phyloP scores from a whole-genome alignment of 495 filamentous ascomycete genomes.

The Letharia columbiana region DNA sequence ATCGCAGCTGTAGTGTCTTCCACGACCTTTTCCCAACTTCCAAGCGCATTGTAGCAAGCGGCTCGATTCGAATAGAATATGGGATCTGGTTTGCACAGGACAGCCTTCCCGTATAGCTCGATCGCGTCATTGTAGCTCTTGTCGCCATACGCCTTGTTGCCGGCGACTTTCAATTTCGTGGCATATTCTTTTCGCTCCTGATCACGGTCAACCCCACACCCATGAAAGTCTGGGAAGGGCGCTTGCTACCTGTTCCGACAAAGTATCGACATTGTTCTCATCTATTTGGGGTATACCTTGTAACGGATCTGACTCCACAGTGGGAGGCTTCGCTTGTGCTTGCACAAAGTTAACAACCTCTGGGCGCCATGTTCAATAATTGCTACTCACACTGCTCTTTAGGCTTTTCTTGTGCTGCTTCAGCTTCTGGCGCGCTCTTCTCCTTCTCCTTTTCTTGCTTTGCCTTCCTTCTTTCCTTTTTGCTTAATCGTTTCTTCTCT shows the following conservation, averaged over 20 bases:
- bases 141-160: conserved; percentile 89
- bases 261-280: conserved; percentile 59
- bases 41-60: conserved; percentile 89
- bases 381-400: conserved; percentile 17
- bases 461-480: conserved; percentile 42
- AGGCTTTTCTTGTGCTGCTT: conserved; percentile 7
- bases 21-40: conserved; percentile 89
- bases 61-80: conserved; percentile 98
- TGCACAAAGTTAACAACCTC: conserved; percentile 28
- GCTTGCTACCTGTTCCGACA: conserved; percentile 56
- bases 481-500: conserved; percentile 42
- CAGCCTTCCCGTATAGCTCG: conserved; percentile 86
- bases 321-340: conserved; percentile 39
- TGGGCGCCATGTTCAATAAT: neutral
- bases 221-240: conserved; percentile 5
- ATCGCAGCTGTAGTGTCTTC: conserved; percentile 95
- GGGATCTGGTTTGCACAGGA: conserved; percentile 92
- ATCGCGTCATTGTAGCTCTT: conserved; percentile 91
- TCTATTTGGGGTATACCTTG: conserved; percentile 82
- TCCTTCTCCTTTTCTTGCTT: conserved; percentile 58
- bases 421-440: conserved; percentile 57
- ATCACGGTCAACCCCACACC: conserved; percentile 22
- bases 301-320: conserved; percentile 47
- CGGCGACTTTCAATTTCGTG: conserved; percentile 82
- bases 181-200: conserved; percentile 66